A percentile compares a stretch with the other conserved stretches of the same genome.
phyloP scores from a whole-genome alignment of 345 rosid genomes.

The Populus tremula region DNA sequence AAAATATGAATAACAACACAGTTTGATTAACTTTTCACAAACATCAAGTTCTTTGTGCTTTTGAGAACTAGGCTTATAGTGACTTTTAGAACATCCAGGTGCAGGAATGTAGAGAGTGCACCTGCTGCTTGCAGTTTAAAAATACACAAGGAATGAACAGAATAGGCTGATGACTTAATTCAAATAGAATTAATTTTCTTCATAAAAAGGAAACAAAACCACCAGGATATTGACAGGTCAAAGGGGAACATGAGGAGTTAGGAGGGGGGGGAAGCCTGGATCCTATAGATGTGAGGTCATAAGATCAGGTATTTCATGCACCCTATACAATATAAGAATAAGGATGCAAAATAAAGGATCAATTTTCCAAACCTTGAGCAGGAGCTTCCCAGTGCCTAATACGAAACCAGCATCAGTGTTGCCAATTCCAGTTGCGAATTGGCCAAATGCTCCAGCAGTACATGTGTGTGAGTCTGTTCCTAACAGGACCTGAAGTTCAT shows the following conservation, averaged over 20 bases:
- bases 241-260: background rate
- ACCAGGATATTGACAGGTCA: background rate
- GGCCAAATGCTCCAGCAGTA: constrained; percentile 98
- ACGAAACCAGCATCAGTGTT: constrained; percentile 98
- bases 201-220: background rate
- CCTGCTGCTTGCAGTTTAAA: background rate
- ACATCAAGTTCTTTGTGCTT: background rate
- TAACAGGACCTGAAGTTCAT: constrained; percentile 60
- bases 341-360: background rate
- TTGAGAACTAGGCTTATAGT: background rate
- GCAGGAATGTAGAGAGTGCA: background rate
- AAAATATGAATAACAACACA: background rate
- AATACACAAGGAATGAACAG: background rate
- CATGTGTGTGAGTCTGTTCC: constrained; percentile 99
- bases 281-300: background rate
- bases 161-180: background rate
- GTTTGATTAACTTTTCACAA: background rate
- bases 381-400: constrained; percentile 83
- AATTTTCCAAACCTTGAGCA: constrained; percentile 69
- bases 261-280: background rate
- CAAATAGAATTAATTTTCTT: background rate
- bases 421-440: constrained; percentile 98
- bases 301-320: background rate
- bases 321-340: background rate
- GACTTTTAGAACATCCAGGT: background rate